Percentiles rank a stretch among this genome's conserved stretches.
These are phyloP conservation scores for Cornus florida DNA, from an alignment of 148 eudicot genomes.

Conservation along the genomic window DNA sequence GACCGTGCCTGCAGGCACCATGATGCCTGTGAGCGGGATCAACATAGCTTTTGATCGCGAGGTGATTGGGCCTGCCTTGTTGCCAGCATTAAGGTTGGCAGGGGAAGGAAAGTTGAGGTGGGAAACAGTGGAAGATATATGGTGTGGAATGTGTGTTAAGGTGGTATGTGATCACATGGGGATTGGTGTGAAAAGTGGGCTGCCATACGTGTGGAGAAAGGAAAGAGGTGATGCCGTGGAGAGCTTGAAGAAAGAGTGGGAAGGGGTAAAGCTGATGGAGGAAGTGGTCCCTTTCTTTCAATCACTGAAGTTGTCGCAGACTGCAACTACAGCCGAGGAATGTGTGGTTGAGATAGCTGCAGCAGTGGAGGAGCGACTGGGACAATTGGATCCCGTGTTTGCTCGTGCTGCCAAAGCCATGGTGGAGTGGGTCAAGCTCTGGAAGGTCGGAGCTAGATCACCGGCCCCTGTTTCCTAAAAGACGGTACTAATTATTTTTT, in stretches of 20 bases:
- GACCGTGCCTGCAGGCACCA: slow-evolving; percentile 62
- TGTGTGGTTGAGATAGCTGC: slow-evolving; percentile 81
- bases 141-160: slow-evolving; percentile 86
- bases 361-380: slow-evolving; percentile 61
- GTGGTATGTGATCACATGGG: slow-evolving; percentile 75
- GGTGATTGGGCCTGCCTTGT: slow-evolving; percentile 77
- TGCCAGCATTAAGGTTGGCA: slow-evolving; percentile 68
- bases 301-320: slow-evolving; percentile 50
- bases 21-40: slow-evolving; percentile 86
- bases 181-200: slow-evolving; percentile 79
- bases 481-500: neutral
- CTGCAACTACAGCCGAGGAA: slow-evolving; percentile 64
- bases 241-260: slow-evolving; percentile 94
- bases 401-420: slow-evolving; percentile 79
- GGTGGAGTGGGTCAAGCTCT: slow-evolving; percentile 79
- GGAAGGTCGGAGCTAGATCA: slow-evolving; percentile 48
- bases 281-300: slow-evolving; percentile 83
- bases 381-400: slow-evolving; percentile 43
- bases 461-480: slow-evolving; percentile 10
- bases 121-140: slow-evolving; percentile 94
- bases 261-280: slow-evolving; percentile 91
- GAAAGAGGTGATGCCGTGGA: slow-evolving; percentile 79
- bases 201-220: slow-evolving; percentile 87
- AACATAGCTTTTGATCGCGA: slow-evolving; percentile 80
- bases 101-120: slow-evolving; percentile 87